Base-by-base conservation (phyloP, 1,139 yeast species). In the Protomyces macrosporus region DNA sequence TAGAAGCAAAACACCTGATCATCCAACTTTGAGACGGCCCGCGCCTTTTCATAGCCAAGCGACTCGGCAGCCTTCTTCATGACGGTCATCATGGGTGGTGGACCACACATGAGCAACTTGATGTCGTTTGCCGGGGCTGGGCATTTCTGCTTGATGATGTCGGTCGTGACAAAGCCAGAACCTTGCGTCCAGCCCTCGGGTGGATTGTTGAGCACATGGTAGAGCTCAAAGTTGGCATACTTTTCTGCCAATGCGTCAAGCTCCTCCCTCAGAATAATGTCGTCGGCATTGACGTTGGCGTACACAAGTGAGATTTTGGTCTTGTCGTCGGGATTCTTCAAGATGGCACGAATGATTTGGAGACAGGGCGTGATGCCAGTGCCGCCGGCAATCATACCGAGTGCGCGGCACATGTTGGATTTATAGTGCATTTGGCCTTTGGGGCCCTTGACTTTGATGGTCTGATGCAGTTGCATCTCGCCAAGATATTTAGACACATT, bases 331-430 rank as follows among this genome's bases (percentile, higher is more conserved):
- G 95, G 91, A 72, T 88, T 85, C 69, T 80, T 79, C 71, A 88
- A 84, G 70, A 90, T 86, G 61, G 90, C 90, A 70, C 86, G 84
- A 70, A 90, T 82, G 73, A 90, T 87, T 79, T 90, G 97, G 76
- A 85, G 88, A 85, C 91, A 88, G 71, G 98, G 98, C 39, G 97
- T 88, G 72, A 90, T 88, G 70, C 96, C 97, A 7, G 72, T 88
- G 73, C 98, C 98, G 71, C 97, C 97, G 52, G 97, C 96, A 70
- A 93, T 85, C 90, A 93, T 90, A 65, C 87, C 88, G 70, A 89
- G 83, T 64, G 83, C 81, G 67, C 83, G 79, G 68, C 84, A 86
- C 82, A 88, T 86, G 75, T 90, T 90, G 70, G 95, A 90, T 65
- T 84, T 80, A 78, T 91, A 91, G 67, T 85, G 83, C 81, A 90